phyloP scores from a whole-genome alignment of 2,329 filamentous ascomycete genomes.

The Coleophoma crateriformis region DNA sequence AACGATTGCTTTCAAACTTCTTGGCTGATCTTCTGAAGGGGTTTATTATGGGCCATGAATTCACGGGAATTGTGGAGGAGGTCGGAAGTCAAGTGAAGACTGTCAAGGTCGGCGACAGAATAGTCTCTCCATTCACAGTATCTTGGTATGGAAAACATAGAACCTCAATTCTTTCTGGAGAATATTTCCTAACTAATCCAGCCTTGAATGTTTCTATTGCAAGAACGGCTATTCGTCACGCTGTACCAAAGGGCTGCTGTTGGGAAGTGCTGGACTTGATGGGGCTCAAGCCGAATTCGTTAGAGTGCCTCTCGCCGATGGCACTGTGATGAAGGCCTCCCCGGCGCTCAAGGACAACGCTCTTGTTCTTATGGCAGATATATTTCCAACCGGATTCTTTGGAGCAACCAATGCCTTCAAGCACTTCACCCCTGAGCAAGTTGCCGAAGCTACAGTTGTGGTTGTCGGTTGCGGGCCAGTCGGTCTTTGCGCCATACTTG shows the following conservation, averaged over 20 bases:
- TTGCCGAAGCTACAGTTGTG: constrained; percentile 64
- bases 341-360: constrained; percentile 64
- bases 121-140: constrained; percentile 79
- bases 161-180: not conserved
- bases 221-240: constrained; percentile 69
- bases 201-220: constrained; percentile 80
- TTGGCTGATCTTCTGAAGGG: constrained; percentile 20
- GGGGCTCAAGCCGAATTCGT: constrained; percentile 80
- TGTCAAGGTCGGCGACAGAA: constrained; percentile 67
- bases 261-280: constrained; percentile 62
- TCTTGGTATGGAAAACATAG: constrained; percentile 53
- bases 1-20: too few relatives aligned
- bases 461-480: constrained; percentile 79
- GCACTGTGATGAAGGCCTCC: constrained; percentile 68
- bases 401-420: constrained; percentile 73
- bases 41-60: constrained; percentile 76
- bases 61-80: constrained; percentile 70
- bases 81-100: constrained; percentile 62
- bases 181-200: constrained; percentile 20
- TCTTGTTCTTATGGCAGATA: constrained; percentile 83
- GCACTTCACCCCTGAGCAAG: constrained; percentile 48
- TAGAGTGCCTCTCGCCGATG: constrained; percentile 72
- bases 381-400: constrained; percentile 82
- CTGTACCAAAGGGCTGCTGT: constrained; percentile 63
- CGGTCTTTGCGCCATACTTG: constrained; percentile 74